phyloP scores from a whole-genome alignment of 148 eudicot genomes.

The Fagopyrum tataricum region DNA sequence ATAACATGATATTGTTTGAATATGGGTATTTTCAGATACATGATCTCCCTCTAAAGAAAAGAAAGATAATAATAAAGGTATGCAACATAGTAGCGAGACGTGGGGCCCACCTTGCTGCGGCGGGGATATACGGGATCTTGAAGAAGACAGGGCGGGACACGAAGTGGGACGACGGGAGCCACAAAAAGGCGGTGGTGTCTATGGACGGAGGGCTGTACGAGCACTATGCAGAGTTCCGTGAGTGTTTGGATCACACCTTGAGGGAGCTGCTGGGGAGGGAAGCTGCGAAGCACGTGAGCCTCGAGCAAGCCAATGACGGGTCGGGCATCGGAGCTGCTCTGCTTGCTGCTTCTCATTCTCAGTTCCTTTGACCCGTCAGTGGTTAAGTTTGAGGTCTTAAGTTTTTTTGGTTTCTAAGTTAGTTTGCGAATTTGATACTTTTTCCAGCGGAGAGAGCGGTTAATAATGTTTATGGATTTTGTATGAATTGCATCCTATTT shows the following conservation, averaged over 20 bases:
- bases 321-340: constrained; percentile 81
- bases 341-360: constrained; percentile 50
- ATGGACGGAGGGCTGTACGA: constrained; percentile 78
- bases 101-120: constrained; percentile 72
- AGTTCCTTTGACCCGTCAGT: neutral
- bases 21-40: constrained; percentile 34
- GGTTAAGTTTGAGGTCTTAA: no score
- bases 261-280: constrained; percentile 51
- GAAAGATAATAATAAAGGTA: constrained; percentile 49
- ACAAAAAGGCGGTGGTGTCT: constrained; percentile 43
- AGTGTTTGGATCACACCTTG: constrained; percentile 48
- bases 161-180: constrained; percentile 19
- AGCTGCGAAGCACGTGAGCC: constrained; percentile 24
- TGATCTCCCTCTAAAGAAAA: constrained; percentile 45
- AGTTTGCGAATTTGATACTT: neutral
- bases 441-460: neutral
- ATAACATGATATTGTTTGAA: neutral
- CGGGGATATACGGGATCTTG: constrained; percentile 55
- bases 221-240: constrained; percentile 56
- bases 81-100: constrained; percentile 58
- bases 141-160: constrained; percentile 62
- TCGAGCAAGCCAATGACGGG: constrained; percentile 66
- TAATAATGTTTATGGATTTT: neutral
- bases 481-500: neutral
- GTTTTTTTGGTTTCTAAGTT: neutral